phyloP scores from a whole-genome alignment of 2,329 filamentous ascomycete species.

The Tolypocladium amazonense region DNA sequence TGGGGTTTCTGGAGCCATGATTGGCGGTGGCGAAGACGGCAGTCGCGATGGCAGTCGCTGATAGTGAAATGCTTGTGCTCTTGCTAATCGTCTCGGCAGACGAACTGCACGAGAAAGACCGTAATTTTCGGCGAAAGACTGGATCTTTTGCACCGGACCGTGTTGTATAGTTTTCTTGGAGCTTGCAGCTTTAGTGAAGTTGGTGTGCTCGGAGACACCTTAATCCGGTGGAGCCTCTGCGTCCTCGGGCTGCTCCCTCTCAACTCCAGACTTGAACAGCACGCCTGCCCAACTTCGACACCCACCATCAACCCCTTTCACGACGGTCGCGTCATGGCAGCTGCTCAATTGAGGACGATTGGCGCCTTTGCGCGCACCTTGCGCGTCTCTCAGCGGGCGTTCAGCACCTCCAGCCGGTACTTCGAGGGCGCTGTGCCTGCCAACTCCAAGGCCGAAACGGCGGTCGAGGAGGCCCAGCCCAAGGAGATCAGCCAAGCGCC shows the following conservation, averaged over 20 bases:
- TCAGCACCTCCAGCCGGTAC: constrained; percentile 36
- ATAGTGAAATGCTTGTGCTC: not conserved
- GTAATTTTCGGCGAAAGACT: not conserved
- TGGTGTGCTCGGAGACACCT: constrained; percentile 2
- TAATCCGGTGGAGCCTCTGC: constrained; percentile 3
- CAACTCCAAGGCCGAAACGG: constrained; percentile 27
- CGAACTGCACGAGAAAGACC: not conserved
- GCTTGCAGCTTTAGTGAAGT: not conserved
- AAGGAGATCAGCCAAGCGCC: constrained; percentile 65
- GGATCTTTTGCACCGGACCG: no score
- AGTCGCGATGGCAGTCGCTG: not conserved
- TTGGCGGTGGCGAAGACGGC: not conserved
- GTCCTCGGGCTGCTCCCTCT: not conserved
- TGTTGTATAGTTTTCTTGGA: not conserved
- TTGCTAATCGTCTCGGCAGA: no score
- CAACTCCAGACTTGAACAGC: not conserved
- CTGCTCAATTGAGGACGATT: constrained; percentile 34
- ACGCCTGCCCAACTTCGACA: not conserved
- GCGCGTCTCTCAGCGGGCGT: constrained; percentile 33
- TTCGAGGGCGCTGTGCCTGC: constrained; percentile 32
- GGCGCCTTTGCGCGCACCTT: constrained; percentile 32
- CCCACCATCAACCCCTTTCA: not conserved
- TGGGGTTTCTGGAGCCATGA: constrained; percentile 41
- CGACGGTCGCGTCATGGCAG: constrained; percentile 24
- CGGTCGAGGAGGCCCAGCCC: constrained; percentile 28